phyloP scores from a whole-genome alignment of 2,329 filamentous ascomycete genomes.

The Sarocladiaceae sp. region DNA sequence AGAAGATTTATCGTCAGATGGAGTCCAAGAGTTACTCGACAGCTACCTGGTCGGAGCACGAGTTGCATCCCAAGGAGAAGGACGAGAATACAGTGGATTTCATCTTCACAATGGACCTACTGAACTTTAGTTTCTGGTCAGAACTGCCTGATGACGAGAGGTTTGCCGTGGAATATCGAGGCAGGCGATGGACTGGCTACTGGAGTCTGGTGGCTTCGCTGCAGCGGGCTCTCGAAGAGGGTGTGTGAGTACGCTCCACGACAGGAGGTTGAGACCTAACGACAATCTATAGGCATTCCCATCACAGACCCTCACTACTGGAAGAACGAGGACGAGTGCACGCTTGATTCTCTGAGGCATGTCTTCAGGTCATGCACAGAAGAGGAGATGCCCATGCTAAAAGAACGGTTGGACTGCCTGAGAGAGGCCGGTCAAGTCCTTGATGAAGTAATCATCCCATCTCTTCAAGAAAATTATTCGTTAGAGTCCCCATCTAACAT shows the following conservation, averaged over 20 bases:
- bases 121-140: slow-evolving; percentile 98
- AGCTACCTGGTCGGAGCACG: slow-evolving; percentile 79
- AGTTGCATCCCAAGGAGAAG: slow-evolving; percentile 79
- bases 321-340: slow-evolving; percentile 69
- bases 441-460: slow-evolving; percentile 53
- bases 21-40: slow-evolving; percentile 76
- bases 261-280: slow-evolving; percentile 13
- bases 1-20: slow-evolving; percentile 75
- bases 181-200: slow-evolving; percentile 84
- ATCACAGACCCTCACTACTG: slow-evolving; percentile 88
- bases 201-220: slow-evolving; percentile 87
- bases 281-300: slow-evolving; percentile 57
- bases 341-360: slow-evolving; percentile 63
- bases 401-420: slow-evolving; percentile 71
- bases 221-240: slow-evolving; percentile 83
- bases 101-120: slow-evolving; percentile 92
- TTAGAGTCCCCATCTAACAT: too few relatives aligned
- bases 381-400: slow-evolving; percentile 79
- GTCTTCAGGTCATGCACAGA: slow-evolving; percentile 83
- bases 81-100: slow-evolving; percentile 79
- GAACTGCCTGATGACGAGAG: slow-evolving; percentile 61
- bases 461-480: too few relatives aligned
- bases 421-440: slow-evolving; percentile 78
- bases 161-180: slow-evolving; percentile 78
- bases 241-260: too few relatives aligned